These are phyloP conservation scores for Naganishia onofrii DNA, from an alignment of 768 basidiomycete species.

Conservation along the genomic window DNA sequence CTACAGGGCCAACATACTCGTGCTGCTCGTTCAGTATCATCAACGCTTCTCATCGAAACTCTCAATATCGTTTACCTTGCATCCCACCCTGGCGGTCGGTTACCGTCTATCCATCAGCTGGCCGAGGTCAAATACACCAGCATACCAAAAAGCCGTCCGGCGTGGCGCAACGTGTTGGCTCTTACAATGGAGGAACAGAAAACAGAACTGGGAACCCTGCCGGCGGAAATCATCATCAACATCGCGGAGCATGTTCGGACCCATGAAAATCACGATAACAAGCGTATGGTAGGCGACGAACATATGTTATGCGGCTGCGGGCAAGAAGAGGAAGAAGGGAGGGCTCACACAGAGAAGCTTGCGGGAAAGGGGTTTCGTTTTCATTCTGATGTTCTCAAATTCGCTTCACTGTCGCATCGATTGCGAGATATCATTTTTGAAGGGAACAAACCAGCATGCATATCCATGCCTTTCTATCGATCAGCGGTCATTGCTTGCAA, in stretches of 20 bases:
- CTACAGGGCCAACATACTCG: no score
- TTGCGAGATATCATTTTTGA: not conserved
- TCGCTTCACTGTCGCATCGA: not conserved
- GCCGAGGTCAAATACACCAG: no score
- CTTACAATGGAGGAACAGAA: not conserved
- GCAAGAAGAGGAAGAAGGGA: not conserved
- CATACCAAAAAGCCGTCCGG: not conserved
- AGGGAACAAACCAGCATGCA: not conserved
- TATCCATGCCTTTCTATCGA: not conserved
- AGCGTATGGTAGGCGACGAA: not conserved
- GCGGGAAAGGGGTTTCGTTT: not conserved
- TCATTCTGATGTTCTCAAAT: not conserved
- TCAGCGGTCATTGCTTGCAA: not conserved
- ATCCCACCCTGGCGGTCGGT: no score
- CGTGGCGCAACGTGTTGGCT: not conserved
- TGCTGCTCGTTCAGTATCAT: no score
- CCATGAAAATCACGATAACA: not conserved
- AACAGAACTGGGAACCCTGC: not conserved
- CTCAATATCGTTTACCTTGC: no score
- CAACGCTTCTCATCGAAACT: no score
- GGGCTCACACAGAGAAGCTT: not conserved
- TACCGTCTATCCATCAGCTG: no score
- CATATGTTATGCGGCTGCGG: not conserved
- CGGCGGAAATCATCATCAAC: not conserved
- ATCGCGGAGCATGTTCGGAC: not conserved